Evolutionary conservation across 176 grass and related monocot genomes (phyloP), one percentile per base, ranked within the genome.

Genomic region (Eleusine coracana): DNA sequence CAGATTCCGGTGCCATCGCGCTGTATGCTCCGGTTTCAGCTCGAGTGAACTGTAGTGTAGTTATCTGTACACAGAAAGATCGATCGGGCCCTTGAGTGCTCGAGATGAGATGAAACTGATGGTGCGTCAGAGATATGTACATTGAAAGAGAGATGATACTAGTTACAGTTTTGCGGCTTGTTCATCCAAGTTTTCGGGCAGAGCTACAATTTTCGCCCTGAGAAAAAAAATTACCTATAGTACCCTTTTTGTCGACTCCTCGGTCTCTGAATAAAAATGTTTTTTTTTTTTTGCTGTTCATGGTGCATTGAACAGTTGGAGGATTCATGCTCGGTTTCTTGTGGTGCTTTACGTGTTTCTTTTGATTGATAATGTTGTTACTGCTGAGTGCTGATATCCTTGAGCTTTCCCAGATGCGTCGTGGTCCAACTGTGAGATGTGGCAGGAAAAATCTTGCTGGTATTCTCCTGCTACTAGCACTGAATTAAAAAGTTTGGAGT

Each of bases 141-240:
- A 86, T 91, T 78, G 9, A 49, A 76, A 88, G 55, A 88, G 55
- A 83, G 71, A 84, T 58, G 63, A 76, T 84, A 83, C 68, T 83
- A 87, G 76, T 89, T 87, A 60, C 58, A 86, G 8, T 89, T 76
- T 90, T 86, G 81, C 58, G 80, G 87, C 66, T 66, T 89, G 80
- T 82, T 86, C 69, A 82, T 86, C 66, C 48, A 78, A 79, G 84
- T 64, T 92, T 92, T 85, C 40, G 84, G 89, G 87, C 87, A 92
- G 89, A 89, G 67, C 66, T 84, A 73, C 89, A 94, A 70, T 91
- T 94, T 94, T 94, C 59, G 85, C 89, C 86, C 81, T 5, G 68
- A 88, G 83, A 72, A 27, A 16, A 3, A 74, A 16, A 3, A 74
- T 78, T 58, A 78, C 46, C 28, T 14, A 71, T 69, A 77, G 31